These are phyloP conservation scores for Aspergillus aculeatus DNA, from an alignment of 2,329 filamentous ascomycete genomes.

Conservation along the genomic window DNA sequence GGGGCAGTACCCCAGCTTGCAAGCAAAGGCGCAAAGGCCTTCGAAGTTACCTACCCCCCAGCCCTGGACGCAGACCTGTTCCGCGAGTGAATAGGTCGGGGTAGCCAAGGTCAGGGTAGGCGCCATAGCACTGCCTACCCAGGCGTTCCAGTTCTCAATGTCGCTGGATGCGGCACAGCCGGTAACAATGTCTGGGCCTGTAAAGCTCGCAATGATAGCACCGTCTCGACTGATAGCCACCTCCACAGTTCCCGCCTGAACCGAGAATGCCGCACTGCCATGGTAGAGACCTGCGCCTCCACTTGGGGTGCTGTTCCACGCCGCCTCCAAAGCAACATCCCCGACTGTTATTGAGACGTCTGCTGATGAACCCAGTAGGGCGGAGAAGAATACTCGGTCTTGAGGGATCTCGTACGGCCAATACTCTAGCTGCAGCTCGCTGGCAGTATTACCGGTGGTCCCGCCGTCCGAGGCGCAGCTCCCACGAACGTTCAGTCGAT, in stretches of 20 bases:
- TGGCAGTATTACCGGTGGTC: conserved; percentile 29
- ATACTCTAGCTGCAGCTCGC: conserved; percentile 22
- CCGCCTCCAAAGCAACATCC: conserved; percentile 11
- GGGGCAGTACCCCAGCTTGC: conserved; percentile 3
- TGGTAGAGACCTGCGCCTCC: conserved; percentile 33
- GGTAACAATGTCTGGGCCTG: neutral
- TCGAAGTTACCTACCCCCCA: conserved; percentile 1
- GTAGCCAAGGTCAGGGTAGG: neutral
- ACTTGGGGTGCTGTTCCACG: conserved; percentile 26
- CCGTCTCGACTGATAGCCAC: conserved; percentile 4
- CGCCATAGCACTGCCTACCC: conserved; percentile 1
- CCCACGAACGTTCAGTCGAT: conserved; percentile 15
- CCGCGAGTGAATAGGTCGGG: neutral
- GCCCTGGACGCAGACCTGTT: conserved; percentile 1
- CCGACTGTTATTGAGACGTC: conserved; percentile 32
- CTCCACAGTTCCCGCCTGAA: neutral
- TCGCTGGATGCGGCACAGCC: neutral
- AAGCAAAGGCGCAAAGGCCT: neutral
- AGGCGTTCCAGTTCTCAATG: conserved; percentile 1
- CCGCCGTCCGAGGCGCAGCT: conserved; percentile 20
- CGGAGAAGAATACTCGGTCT: conserved; percentile 27
- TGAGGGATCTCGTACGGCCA: conserved; percentile 11
- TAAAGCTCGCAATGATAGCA: neutral
- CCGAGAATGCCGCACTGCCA: conserved; percentile 21
- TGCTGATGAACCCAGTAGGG: conserved; percentile 32